Conservation (phyloP, 805 yeast genomes). For the Monosporozyma unispora region DNA sequence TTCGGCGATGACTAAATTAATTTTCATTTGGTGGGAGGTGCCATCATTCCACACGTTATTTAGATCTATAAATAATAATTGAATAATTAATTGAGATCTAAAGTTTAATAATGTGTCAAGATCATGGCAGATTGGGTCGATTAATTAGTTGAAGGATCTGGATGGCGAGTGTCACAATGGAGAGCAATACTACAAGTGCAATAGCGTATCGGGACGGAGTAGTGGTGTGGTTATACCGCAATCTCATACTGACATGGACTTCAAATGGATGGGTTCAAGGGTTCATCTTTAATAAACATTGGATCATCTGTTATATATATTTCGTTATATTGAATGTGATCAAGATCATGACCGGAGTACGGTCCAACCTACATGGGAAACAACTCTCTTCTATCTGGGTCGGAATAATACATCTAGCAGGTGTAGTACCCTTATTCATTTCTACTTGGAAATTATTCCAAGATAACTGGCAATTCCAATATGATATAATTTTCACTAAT, state of each 20-base stretch:
- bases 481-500: slow-evolving; percentile 3
- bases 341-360: not conserved
- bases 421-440: not conserved
- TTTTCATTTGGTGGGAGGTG: too few species aligned
- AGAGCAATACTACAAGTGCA: not conserved
- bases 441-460: not conserved
- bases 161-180: too few species aligned
- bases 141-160: too few species aligned
- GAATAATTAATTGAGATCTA: too few species aligned
- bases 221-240: not conserved
- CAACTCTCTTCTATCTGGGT: not conserved
- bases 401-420: not conserved
- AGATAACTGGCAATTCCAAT: not conserved
- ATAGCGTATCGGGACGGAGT: not conserved
- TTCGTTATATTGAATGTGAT: not conserved
- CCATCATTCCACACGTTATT: too few species aligned
- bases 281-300: not conserved
- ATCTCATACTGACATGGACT: too few species aligned
- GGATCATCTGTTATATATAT: not conserved
- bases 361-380: not conserved
- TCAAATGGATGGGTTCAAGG: not conserved
- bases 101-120: too few species aligned
- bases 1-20: too few species aligned
- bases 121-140: too few species aligned
- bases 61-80: too few species aligned